phyloP scores from a whole-genome alignment of 2,329 filamentous ascomycete genomes.

The Colletotrichum graminicola region DNA sequence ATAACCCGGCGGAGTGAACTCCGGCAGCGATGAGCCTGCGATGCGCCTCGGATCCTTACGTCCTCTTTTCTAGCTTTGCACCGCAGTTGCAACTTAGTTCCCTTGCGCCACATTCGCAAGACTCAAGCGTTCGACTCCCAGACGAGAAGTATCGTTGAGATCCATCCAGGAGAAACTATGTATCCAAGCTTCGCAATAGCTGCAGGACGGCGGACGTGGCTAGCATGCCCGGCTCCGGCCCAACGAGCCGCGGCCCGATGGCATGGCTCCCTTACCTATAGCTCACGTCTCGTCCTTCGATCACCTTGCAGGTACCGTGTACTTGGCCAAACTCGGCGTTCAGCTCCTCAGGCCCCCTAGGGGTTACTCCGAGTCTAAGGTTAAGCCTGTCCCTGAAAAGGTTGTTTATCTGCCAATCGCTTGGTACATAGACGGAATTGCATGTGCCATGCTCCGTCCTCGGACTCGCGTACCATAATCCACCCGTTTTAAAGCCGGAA shows the following conservation, averaged over 20 bases:
- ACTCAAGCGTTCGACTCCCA: not conserved
- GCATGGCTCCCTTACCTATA: not conserved
- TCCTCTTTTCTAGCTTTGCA: constrained; percentile 14
- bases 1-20: not conserved
- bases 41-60: constrained; percentile 1
- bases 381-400: not conserved
- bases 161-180: not conserved
- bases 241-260: constrained; percentile 3
- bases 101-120: constrained; percentile 6
- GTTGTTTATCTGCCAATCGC: not conserved
- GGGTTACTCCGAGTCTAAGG: not conserved
- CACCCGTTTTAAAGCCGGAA: not conserved
- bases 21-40: not conserved
- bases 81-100: not conserved
- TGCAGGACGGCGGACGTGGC: not conserved
- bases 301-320: not conserved
- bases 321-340: not conserved
- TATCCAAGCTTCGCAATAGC: constrained; percentile 2
- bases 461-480: not conserved
- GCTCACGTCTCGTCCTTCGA: not conserved
- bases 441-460: not conserved
- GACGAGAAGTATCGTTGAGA: not conserved
- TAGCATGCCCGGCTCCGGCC: constrained; percentile 9
- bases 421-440: too few species aligned
- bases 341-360: not conserved